Conservation (phyloP, 306 rosid species). For the Quercus berberidifolia region DNA sequence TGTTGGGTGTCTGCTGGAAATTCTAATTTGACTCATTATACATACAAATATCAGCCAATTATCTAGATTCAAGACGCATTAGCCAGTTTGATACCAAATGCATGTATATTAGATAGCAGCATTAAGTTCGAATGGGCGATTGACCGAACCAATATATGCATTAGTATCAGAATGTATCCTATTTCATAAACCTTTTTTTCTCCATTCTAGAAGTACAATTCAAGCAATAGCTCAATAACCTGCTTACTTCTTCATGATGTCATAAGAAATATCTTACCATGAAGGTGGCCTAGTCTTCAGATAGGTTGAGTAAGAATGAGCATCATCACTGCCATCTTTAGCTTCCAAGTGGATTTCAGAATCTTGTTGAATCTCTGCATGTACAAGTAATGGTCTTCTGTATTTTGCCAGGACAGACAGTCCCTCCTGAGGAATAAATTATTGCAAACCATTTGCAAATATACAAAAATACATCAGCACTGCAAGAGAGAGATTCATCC, state of each 20-base stretch:
- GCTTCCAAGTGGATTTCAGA: conserved; percentile 35
- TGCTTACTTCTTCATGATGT: conserved; percentile 9
- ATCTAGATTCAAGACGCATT: neutral
- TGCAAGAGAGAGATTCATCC: conserved; percentile 4
- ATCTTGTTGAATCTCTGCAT: conserved; percentile 66
- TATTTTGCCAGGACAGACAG: conserved; percentile 76
- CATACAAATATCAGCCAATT: neutral
- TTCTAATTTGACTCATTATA: neutral
- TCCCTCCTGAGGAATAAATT: conserved; percentile 64
- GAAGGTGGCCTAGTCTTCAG: conserved; percentile 82
- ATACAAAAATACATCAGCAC: conserved; percentile 18
- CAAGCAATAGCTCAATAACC: neutral
- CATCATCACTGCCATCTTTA: conserved; percentile 34
- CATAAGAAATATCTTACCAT: conserved; percentile 49
- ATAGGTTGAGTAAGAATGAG: conserved; percentile 65
- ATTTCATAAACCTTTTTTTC: neutral
- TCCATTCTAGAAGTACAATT: neutral
- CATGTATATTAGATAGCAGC: neutral
- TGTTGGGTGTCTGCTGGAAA: neutral
- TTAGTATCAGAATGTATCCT: neutral
- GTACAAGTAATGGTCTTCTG: conserved; percentile 84
- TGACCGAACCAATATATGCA: neutral
- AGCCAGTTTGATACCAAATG: neutral
- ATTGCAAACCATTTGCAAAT: conserved; percentile 15
- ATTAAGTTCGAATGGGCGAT: neutral